Conservation (phyloP, 1,284 basidiomycete genomes). For the Tilletia caries region DNA sequence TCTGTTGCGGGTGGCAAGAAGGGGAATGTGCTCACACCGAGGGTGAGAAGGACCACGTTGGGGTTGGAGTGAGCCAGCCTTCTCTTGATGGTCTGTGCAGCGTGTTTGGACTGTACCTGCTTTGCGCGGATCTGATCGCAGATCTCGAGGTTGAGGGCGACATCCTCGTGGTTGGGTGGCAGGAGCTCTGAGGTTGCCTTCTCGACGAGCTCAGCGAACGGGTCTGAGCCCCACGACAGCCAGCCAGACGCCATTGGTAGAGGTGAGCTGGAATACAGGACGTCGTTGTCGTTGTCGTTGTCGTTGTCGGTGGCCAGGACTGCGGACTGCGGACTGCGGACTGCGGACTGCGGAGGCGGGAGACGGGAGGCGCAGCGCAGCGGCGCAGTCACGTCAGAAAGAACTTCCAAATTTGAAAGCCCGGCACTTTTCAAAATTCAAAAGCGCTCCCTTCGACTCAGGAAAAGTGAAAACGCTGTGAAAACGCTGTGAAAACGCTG, state of each 20-base stretch:
- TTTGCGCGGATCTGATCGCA: constrained; percentile 91
- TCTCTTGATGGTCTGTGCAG: constrained; percentile 82
- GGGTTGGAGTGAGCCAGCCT: constrained; percentile 91
- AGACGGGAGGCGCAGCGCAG: too few species aligned
- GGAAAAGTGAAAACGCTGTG: too few species aligned
- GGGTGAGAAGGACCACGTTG: constrained; percentile 83
- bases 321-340: too few species aligned
- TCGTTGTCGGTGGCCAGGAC: too few species aligned
- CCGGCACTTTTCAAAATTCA: too few species aligned
- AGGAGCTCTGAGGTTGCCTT: constrained; percentile 85
- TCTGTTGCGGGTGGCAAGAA: too few species aligned
- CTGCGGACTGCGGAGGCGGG: too few species aligned
- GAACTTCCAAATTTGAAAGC: too few species aligned
- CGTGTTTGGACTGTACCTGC: constrained; percentile 76
- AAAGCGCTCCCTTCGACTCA: too few species aligned
- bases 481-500: too few species aligned
- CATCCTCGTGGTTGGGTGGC: constrained; percentile 72
- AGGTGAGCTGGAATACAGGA: background rate
- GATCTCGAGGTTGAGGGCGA: constrained; percentile 89
- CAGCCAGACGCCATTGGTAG: constrained; percentile 36
- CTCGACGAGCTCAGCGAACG: constrained; percentile 58
- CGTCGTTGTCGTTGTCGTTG: background rate
- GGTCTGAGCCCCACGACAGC: constrained; percentile 42
- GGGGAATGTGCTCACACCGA: constrained; percentile 61
- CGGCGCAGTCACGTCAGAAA: too few species aligned